Conservation (phyloP, 2,329 filamentous ascomycete genomes). For the Diaporthe nobilis region DNA sequence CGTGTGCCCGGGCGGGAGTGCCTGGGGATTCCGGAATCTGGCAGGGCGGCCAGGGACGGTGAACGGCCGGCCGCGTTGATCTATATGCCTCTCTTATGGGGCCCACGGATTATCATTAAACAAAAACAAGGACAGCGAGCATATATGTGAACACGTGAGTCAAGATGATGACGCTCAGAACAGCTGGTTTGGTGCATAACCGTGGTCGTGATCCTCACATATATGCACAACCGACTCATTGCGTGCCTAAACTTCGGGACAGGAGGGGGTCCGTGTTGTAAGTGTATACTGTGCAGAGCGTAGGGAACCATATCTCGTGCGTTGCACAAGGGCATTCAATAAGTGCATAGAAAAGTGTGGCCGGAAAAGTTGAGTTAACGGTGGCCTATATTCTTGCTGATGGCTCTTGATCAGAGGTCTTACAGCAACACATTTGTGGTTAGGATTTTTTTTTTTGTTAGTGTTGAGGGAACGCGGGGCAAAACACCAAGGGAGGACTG, state of each 20-base stretch:
- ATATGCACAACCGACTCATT: not conserved
- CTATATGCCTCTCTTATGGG: not conserved
- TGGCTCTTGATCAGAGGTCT: not conserved
- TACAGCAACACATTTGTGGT: not conserved
- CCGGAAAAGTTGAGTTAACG: not conserved
- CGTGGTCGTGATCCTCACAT: not conserved
- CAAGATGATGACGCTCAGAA: not conserved
- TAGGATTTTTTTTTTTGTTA: not conserved
- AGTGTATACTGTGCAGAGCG: not conserved
- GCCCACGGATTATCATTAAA: not conserved
- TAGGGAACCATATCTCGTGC: not conserved
- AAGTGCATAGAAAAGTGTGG: not conserved
- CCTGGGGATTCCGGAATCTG: no score
- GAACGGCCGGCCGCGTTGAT: not conserved
- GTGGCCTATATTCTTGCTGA: not conserved
- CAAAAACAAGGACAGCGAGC: not conserved
- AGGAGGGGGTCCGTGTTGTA: not conserved
- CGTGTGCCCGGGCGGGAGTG: no score
- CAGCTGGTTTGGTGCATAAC: not conserved
- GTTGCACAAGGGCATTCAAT: not conserved
- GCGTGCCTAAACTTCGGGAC: not conserved
- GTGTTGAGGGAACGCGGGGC: not conserved
- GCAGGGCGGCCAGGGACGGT: no score
- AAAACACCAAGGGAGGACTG: not conserved
- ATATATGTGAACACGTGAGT: not conserved